Evolutionary conservation across 768 basidiomycete species (phyloP).

Genomic region (Infundibulicybe gibba): DNA sequence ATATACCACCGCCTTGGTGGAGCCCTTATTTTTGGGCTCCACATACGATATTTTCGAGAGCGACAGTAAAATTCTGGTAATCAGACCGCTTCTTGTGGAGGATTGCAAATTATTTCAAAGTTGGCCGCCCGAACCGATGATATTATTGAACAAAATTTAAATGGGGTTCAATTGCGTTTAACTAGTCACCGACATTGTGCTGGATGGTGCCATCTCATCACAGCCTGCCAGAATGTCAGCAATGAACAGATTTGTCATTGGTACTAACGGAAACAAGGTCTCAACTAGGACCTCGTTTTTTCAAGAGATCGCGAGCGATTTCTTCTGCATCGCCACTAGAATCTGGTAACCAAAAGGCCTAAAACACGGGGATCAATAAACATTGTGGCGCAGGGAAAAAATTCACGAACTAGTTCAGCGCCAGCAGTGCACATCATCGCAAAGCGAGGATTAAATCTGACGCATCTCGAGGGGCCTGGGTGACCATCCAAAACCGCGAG

Average conservation of each 20-base stretch:
- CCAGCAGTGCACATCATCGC: constrained; percentile 89
- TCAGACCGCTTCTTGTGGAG: too few relatives aligned
- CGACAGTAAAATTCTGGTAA: too few relatives aligned
- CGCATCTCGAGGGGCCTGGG: constrained; percentile 79
- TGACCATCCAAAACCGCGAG: constrained; percentile 66
- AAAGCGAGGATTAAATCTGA: constrained; percentile 85
- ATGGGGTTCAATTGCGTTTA: too few relatives aligned
- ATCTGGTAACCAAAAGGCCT: constrained; percentile 54
- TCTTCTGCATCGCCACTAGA: constrained; percentile 66
- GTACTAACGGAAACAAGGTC: not conserved
- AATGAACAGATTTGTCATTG: not conserved
- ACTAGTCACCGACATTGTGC: too few relatives aligned
- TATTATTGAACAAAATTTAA: too few relatives aligned
- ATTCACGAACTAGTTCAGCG: constrained; percentile 65
- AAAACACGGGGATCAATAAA: constrained; percentile 5
- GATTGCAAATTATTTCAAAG: too few relatives aligned
- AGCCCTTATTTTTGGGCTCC: too few relatives aligned
- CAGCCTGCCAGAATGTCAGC: not conserved
- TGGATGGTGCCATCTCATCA: too few relatives aligned
- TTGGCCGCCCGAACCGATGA: too few relatives aligned
- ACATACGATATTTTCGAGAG: too few relatives aligned
- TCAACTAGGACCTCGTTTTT: constrained; percentile 35
- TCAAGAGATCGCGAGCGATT: constrained; percentile 64
- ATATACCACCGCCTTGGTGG: too few relatives aligned
- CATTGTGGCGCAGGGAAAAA: not conserved